Conservation (phyloP, 805 yeast species). For the Saturnispora halmiae region DNA sequence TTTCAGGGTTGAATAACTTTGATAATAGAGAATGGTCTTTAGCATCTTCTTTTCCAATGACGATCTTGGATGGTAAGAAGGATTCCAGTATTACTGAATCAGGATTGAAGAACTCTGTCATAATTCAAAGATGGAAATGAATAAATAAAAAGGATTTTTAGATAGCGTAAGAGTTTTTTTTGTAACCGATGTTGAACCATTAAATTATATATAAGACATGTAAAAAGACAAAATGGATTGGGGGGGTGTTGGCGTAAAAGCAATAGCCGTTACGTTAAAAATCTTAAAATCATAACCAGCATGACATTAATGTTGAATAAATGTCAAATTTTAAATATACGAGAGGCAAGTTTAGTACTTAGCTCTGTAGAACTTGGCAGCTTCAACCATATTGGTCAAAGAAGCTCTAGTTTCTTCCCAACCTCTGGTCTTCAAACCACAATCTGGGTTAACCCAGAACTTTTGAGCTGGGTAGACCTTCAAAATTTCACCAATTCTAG, state of each 20-base stretch:
- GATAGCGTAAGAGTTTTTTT: conserved; percentile 1
- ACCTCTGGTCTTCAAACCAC: conserved; percentile 99
- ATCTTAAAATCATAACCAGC: conserved; percentile 16
- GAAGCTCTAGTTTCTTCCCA: conserved; percentile 96
- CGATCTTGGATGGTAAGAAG: conserved; percentile 54
- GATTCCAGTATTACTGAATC: conserved; percentile 58
- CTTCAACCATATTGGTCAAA: conserved; percentile 97
- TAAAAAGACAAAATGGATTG: conserved; percentile 12
- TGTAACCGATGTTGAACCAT: conserved; percentile 41
- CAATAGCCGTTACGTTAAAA: no score
- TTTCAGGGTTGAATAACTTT: conserved; percentile 42
- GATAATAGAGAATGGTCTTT: conserved; percentile 47
- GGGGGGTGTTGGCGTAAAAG: no score
- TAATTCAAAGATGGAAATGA: conserved; percentile 75
- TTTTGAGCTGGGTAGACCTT: conserved; percentile 96
- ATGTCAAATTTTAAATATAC: conserved; percentile 17
- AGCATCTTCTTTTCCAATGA: conserved; percentile 76
- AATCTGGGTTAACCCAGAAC: conserved; percentile 99
- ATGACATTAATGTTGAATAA: conserved; percentile 33
- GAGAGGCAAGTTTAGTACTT: conserved; percentile 22
- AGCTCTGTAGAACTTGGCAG: conserved; percentile 89
- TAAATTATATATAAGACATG: conserved; percentile 20
- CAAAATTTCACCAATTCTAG: conserved; percentile 88
- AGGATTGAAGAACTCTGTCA: conserved; percentile 72
- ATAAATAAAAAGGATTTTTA: background rate